Evolutionary conservation across 2,329 filamentous ascomycete species (phyloP).

Genomic region (Plectosphaerella sp.): DNA sequence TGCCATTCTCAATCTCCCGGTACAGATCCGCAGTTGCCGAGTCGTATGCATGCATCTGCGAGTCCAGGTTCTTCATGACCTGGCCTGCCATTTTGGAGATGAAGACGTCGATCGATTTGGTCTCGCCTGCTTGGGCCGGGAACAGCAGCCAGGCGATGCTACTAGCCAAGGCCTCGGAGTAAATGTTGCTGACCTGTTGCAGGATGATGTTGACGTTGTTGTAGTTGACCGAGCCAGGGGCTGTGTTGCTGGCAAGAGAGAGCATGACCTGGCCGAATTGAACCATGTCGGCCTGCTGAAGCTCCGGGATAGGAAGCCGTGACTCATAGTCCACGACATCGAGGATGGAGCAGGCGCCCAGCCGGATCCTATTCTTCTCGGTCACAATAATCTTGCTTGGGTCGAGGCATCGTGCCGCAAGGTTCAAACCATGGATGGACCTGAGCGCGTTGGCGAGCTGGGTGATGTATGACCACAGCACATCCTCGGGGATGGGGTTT

Average conservation of each 20-base stretch:
- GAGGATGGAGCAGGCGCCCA: constrained; percentile 83
- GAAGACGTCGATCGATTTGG: constrained; percentile 76
- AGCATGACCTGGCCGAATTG: constrained; percentile 82
- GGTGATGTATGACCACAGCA: constrained; percentile 87
- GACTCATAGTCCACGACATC: constrained; percentile 84
- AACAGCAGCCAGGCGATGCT: constrained; percentile 78
- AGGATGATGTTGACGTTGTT: constrained; percentile 65
- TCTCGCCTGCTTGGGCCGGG: constrained; percentile 47
- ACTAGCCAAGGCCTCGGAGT: constrained; percentile 73
- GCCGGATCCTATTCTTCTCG: constrained; percentile 80
- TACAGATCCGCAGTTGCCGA: constrained; percentile 66
- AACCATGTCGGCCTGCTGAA: constrained; percentile 83
- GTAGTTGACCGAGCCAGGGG: constrained; percentile 56
- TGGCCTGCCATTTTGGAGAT: constrained; percentile 74
- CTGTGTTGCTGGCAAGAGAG: constrained; percentile 70
- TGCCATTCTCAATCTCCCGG: constrained; percentile 84
- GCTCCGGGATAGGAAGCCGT: constrained; percentile 62
- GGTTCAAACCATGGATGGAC: constrained; percentile 72
- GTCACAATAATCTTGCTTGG: constrained; percentile 86
- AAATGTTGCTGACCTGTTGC: constrained; percentile 72
- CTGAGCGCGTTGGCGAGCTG: constrained; percentile 88
- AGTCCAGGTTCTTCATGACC: constrained; percentile 71
- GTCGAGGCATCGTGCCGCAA: constrained; percentile 84
- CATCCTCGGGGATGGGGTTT: constrained; percentile 59
- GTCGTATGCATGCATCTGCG: constrained; percentile 74